A percentile compares a stretch with the other conserved stretches of the same genome.
phyloP scores from a whole-genome alignment of 2,329 filamentous ascomycete species.

The Ascocoryne sarcoides region DNA sequence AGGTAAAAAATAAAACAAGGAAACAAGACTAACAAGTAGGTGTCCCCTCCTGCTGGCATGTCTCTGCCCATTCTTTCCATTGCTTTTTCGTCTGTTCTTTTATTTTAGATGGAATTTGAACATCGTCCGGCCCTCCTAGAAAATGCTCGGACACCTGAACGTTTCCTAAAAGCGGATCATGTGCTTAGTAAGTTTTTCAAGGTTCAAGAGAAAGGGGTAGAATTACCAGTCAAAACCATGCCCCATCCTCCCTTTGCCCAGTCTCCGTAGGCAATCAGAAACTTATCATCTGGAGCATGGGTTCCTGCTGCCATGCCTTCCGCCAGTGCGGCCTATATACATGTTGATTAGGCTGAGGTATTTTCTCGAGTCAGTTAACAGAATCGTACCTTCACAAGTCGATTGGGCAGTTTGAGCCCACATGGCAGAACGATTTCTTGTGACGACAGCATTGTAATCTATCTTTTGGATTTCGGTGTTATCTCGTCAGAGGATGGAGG shows the following conservation, averaged over 20 bases:
- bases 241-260: constrained; percentile 50
- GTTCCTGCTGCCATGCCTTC: constrained; percentile 35
- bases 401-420: constrained; percentile 47
- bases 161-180: constrained; percentile 30
- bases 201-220: not conserved
- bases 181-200: not conserved
- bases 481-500: too few relatives aligned
- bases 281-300: constrained; percentile 36
- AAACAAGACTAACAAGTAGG: too few relatives aligned
- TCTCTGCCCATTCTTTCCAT: constrained; percentile 33
- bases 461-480: too few relatives aligned
- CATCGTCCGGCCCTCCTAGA: constrained; percentile 31
- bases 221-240: constrained; percentile 37
- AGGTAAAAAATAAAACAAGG: too few relatives aligned
- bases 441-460: constrained; percentile 17
- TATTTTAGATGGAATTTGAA: constrained; percentile 25
- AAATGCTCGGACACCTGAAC: constrained; percentile 35
- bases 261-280: constrained; percentile 38
- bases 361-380: not conserved
- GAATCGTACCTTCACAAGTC: constrained; percentile 34
- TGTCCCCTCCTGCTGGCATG: constrained; percentile 28
- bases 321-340: constrained; percentile 43
- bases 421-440: constrained; percentile 31
- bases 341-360: constrained; percentile 7
- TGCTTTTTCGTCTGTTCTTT: constrained; percentile 19